phyloP scores from a whole-genome alignment of 768 basidiomycete genomes.

The Tricholoma furcatifolium region DNA sequence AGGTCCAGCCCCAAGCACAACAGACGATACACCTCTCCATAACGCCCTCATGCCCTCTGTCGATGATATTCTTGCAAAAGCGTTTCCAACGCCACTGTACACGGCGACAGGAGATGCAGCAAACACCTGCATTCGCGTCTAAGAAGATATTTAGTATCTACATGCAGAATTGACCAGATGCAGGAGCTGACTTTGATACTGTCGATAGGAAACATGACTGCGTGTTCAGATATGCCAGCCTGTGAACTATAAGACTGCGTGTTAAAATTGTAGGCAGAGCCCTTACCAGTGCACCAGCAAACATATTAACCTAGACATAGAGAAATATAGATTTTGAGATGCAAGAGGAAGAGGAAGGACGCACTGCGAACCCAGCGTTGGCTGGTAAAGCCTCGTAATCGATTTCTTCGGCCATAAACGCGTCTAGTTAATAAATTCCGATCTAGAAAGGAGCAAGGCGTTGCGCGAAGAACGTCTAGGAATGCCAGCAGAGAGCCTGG shows the following conservation, averaged over 20 bases:
- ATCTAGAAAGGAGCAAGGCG: slow-evolving; percentile 1
- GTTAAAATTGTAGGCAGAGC: background rate
- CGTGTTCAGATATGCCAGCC: slow-evolving; percentile 99
- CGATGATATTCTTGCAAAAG: slow-evolving; percentile 87
- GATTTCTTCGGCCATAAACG: slow-evolving; percentile 40
- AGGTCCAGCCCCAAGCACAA: slow-evolving; percentile 94
- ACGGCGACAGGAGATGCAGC: slow-evolving; percentile 81
- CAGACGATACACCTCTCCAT: slow-evolving; percentile 96
- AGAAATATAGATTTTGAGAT: slow-evolving; percentile 9
- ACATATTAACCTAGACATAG: slow-evolving; percentile 80
- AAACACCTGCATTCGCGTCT: slow-evolving; percentile 99
- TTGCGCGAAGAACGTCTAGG: no score
- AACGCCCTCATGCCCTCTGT: slow-evolving; percentile 90
- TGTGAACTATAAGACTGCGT: slow-evolving; percentile 29
- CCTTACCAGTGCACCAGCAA: slow-evolving; percentile 92
- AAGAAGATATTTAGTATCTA: slow-evolving; percentile 1
- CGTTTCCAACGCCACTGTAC: slow-evolving; percentile 88
- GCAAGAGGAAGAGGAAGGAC: slow-evolving; percentile 23
- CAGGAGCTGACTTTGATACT: slow-evolving; percentile 83
- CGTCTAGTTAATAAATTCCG: slow-evolving; percentile 7
- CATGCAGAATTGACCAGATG: background rate
- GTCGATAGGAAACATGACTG: slow-evolving; percentile 98
- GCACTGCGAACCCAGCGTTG: slow-evolving; percentile 76
- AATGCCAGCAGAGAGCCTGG: slow-evolving; percentile 3
- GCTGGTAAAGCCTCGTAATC: slow-evolving; percentile 57